phyloP scores from a whole-genome alignment of 805 yeast genomes.

The Maudiozyma turicensis region DNA sequence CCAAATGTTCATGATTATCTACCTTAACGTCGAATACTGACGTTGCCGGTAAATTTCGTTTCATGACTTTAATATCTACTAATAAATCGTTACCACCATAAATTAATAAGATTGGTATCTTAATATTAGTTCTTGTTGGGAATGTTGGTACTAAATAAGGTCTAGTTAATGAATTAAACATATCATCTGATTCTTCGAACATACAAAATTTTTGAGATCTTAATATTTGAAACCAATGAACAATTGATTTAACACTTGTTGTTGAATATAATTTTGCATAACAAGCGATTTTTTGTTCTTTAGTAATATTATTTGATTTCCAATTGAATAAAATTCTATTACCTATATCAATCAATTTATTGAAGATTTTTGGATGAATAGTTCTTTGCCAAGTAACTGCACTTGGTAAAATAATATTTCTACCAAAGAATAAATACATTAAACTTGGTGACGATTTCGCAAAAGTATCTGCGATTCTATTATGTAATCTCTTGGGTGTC shows the following conservation, averaged over 20 bases:
- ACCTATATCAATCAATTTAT: conserved; percentile 55
- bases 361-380: conserved; percentile 24
- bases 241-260: conserved; percentile 83
- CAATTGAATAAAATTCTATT: conserved; percentile 68
- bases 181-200: conserved; percentile 60
- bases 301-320: conserved; percentile 61
- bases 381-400: conserved; percentile 67
- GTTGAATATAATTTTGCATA: conserved; percentile 86
- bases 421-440: conserved; percentile 63
- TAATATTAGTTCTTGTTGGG: conserved; percentile 57
- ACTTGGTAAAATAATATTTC: conserved; percentile 62
- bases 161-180: conserved; percentile 29
- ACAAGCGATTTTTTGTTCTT: conserved; percentile 64
- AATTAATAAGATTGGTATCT: conserved; percentile 63
- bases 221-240: conserved; percentile 94
- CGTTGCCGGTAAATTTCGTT: conserved; percentile 49
- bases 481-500: conserved; percentile 78
- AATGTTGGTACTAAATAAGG: conserved; percentile 30
- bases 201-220: conserved; percentile 70
- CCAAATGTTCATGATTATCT: conserved; percentile 76
- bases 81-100: conserved; percentile 77
- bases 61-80: conserved; percentile 76
- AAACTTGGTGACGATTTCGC: conserved; percentile 69
- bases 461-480: conserved; percentile 64
- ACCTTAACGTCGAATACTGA: conserved; percentile 48